phyloP scores from a whole-genome alignment of 2,329 filamentous ascomycete genomes.

The Aspergillus sp. region DNA sequence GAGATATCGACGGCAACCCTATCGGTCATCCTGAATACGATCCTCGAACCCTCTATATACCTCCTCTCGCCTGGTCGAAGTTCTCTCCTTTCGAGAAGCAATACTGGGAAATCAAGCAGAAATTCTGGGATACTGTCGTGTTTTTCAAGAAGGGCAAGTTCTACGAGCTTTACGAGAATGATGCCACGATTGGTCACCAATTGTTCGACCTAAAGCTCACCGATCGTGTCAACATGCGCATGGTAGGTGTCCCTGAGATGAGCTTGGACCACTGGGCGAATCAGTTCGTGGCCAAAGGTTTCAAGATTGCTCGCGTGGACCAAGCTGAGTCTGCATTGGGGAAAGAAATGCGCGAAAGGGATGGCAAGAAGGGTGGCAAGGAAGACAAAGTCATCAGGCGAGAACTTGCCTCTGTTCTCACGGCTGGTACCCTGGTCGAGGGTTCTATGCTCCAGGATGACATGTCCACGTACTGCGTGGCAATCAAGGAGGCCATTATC shows the following conservation, averaged over 20 bases:
- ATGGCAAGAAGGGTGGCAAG: slow-evolving; percentile 56
- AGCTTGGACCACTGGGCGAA: slow-evolving; percentile 97
- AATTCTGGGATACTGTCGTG: slow-evolving; percentile 94
- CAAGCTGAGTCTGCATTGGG: slow-evolving; percentile 94
- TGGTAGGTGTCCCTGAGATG: slow-evolving; percentile 96
- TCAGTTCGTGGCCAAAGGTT: slow-evolving; percentile 97
- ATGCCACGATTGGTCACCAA: slow-evolving; percentile 93
- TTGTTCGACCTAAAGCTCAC: slow-evolving; percentile 97
- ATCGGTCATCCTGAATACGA: slow-evolving; percentile 85
- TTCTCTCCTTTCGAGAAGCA: slow-evolving; percentile 97
- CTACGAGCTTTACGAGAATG: slow-evolving; percentile 97
- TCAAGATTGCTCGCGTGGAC: slow-evolving; percentile 94
- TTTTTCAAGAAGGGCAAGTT: slow-evolving; percentile 99
- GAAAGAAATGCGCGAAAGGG: slow-evolving; percentile 98
- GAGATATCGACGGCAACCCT: slow-evolving; percentile 79
- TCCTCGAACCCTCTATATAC: slow-evolving; percentile 85
- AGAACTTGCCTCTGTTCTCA: slow-evolving; percentile 87
- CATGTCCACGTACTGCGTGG: slow-evolving; percentile 93
- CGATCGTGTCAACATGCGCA: slow-evolving; percentile 98
- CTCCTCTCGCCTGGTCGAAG: slow-evolving; percentile 71
- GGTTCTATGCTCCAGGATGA: slow-evolving; percentile 97
- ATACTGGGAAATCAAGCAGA: slow-evolving; percentile 99
- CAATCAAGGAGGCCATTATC: slow-evolving; percentile 77
- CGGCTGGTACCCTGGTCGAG: slow-evolving; percentile 88
- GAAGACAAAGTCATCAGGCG: slow-evolving; percentile 91